Percentiles rank a stretch among this genome's conserved stretches.
phyloP scores from a whole-genome alignment of 1,284 basidiomycete genomes.

The Cutaneotrichosporon sp. region DNA sequence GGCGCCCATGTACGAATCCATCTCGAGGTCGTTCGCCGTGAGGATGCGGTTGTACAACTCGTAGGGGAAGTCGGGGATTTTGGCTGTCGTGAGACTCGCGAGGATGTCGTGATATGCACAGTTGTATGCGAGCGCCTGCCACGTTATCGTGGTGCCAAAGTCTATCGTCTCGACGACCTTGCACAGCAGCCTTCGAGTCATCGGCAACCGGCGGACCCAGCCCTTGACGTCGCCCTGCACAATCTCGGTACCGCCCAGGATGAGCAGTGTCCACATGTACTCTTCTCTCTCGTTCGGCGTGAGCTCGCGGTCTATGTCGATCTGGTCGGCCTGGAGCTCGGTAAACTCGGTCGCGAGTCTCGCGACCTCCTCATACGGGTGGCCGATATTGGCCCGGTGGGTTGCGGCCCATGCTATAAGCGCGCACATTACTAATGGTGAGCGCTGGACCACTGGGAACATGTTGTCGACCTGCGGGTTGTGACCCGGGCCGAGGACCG shows the following conservation, averaged over 20 bases:
- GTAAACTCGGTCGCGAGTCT: conserved; percentile 34
- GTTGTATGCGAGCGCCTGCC: conserved; percentile 33
- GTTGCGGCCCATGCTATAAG: conserved; percentile 39
- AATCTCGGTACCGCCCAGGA: conserved; percentile 38
- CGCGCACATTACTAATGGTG: conserved; percentile 36
- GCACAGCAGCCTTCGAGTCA: conserved; percentile 22
- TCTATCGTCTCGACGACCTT: conserved; percentile 23
- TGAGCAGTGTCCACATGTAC: conserved; percentile 38
- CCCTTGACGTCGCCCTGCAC: conserved; percentile 28
- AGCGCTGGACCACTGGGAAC: conserved; percentile 32
- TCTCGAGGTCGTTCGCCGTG: conserved; percentile 23
- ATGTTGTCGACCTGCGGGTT: conserved; percentile 32
- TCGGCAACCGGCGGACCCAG: conserved; percentile 28
- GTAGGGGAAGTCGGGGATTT: conserved; percentile 31
- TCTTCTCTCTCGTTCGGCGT: conserved; percentile 31
- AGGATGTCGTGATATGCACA: conserved; percentile 38
- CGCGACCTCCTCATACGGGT: conserved; percentile 35
- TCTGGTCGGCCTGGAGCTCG: conserved; percentile 32
- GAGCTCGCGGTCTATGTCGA: conserved; percentile 27
- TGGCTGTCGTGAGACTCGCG: conserved; percentile 26
- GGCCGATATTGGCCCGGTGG: conserved; percentile 32
- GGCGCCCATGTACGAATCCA: conserved; percentile 38
- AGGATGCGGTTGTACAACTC: conserved; percentile 35
- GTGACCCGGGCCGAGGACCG: conserved; percentile 34
- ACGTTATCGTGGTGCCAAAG: conserved; percentile 22